These are phyloP conservation scores for Candida tunisiensis DNA, from an alignment of 1,139 yeast species.

Conservation along the genomic window DNA sequence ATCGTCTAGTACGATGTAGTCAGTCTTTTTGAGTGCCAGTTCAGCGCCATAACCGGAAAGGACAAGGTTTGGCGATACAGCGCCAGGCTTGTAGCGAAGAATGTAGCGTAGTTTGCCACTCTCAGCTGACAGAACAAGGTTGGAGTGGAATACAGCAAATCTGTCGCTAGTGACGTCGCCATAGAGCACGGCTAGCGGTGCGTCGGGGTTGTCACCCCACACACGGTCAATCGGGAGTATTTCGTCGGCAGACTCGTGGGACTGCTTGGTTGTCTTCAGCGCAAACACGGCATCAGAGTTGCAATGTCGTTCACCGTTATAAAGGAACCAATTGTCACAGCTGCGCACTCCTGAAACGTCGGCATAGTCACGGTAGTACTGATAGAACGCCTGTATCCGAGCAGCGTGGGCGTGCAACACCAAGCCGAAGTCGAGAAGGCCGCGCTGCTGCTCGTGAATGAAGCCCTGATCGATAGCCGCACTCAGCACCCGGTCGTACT, in stretches of 20 bases:
- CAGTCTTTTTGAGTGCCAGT: constrained; percentile 43
- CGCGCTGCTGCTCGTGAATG: constrained; percentile 8
- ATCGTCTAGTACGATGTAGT: constrained; percentile 48
- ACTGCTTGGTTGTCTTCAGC: constrained; percentile 25
- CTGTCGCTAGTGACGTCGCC: constrained; percentile 28
- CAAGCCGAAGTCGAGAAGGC: constrained; percentile 33
- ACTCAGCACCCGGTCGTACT: constrained; percentile 23
- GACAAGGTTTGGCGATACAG: constrained; percentile 13
- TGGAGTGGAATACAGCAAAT: constrained; percentile 40
- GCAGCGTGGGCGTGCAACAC: constrained; percentile 42
- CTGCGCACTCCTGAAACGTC: no score
- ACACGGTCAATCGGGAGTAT: constrained; percentile 39
- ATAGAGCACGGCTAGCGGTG: constrained; percentile 32
- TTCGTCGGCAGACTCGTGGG: constrained; percentile 10
- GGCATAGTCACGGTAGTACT: no score
- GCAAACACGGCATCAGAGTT: constrained; percentile 56
- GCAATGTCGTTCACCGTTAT: constrained; percentile 36
- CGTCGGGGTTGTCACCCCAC: constrained; percentile 28
- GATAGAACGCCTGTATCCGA: constrained; percentile 45
- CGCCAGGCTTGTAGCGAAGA: constrained; percentile 47
- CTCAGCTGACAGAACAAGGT: constrained; percentile 41
- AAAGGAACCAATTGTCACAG: constrained; percentile 35
- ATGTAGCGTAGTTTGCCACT: constrained; percentile 55
- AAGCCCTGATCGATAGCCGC: constrained; percentile 15
- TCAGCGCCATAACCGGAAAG: constrained; percentile 56